These are phyloP conservation scores for Sindora glabra DNA, from an alignment of 306 rosid genomes.

Conservation along the genomic window DNA sequence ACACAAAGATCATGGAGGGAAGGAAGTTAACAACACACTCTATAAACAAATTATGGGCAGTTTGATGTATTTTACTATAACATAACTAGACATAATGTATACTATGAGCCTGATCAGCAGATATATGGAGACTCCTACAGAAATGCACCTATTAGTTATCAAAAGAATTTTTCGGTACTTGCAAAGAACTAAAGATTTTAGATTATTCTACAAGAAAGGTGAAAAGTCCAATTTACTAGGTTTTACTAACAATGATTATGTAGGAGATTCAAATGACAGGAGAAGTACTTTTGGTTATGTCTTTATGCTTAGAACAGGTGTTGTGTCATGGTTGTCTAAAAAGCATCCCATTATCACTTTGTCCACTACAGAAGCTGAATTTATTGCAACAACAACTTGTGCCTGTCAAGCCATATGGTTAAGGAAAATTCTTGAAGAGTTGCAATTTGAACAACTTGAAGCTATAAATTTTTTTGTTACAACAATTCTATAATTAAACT, in stretches of 20 bases:
- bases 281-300: background rate
- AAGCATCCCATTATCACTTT: background rate
- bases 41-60: background rate
- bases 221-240: background rate
- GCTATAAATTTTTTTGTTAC: background rate
- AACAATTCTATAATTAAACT: background rate
- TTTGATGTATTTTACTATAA: background rate
- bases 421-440: background rate
- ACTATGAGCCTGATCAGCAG: background rate
- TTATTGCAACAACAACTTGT: background rate
- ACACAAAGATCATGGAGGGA: background rate
- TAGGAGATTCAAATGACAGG: background rate
- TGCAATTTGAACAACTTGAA: background rate
- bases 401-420: background rate
- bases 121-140: background rate
- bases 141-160: background rate
- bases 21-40: background rate
- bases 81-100: background rate
- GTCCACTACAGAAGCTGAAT: background rate
- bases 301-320: background rate
- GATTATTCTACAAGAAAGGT: background rate
- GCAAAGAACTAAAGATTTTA: background rate
- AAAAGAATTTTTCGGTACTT: background rate
- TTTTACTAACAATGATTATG: background rate
- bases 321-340: background rate